Base-by-base conservation (phyloP, 352 stramenopile species). In the Saprolegnia parasitica region DNA sequence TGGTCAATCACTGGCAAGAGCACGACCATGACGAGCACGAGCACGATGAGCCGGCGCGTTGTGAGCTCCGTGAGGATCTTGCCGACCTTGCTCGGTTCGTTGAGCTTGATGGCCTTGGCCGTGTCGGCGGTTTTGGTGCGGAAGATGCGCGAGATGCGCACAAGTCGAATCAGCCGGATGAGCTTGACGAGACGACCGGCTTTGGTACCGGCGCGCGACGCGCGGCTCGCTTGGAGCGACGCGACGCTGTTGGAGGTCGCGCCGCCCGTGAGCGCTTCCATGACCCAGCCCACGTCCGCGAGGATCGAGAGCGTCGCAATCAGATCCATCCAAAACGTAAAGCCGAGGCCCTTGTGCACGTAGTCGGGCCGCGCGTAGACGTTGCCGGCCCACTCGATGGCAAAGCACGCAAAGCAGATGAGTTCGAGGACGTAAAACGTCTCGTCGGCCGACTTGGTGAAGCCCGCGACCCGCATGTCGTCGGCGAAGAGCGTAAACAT, bases 51-150 rank as follows among this genome's bases (percentile, higher is more conserved):
- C 40, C 87, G 79, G 10, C 91, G 80, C 23, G 93, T 98, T 10
- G 95, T 98, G 58, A 97, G 96, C 65, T 98, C 93, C 8, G 93
- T 97, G 49, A 98, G 72, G 68, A 97, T 90, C 67, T 96, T 96
- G 54, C 95, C 95, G 57, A 98, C 93, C 73, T 98, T 98, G 37
- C 86, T 96, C 18, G 89, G 89, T 72, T 97, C 87, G 0, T 84
- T 91, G 62, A 95, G 88, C 60, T 88, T 71, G 20, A 92, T 65
- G 15, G 71, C 79, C 64, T 90, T 86, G 21, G 15, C 21, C 0
- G 67, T 65, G 5, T 89, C 78, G 50, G 20, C 49, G 23, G 80
- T 80, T 64, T 89, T 88, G 76, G 83, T 89, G 42, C 90, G 89
- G 46, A 93, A 81, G 3, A 94, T 81, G 4, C 85, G 84, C 13